These are phyloP conservation scores for Teunomyces pallodes DNA, from an alignment of 805 yeast species.

Conservation along the genomic window DNA sequence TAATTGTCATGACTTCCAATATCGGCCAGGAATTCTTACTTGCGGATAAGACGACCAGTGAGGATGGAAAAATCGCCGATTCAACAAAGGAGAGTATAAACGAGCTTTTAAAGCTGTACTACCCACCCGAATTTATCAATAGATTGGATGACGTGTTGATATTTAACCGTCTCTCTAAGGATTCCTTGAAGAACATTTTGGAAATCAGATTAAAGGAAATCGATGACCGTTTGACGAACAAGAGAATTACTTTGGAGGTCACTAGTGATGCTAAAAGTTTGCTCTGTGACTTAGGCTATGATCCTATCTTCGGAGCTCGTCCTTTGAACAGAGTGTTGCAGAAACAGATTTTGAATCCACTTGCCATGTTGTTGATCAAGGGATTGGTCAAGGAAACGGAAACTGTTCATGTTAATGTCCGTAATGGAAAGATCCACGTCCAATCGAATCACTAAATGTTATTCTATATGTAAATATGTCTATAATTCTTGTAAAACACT, in stretches of 20 bases:
- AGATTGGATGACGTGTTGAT: constrained; percentile 92
- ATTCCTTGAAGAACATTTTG: constrained; percentile 73
- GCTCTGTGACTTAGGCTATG: constrained; percentile 85
- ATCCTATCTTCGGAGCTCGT: constrained; percentile 90
- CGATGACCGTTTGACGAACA: constrained; percentile 70
- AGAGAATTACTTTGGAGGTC: constrained; percentile 63
- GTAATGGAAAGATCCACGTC: constrained; percentile 23
- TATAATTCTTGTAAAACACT: not conserved
- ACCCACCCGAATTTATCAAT: constrained; percentile 94
- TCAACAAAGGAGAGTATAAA: constrained; percentile 57
- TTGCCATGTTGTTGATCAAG: constrained; percentile 75
- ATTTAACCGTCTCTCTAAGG: constrained; percentile 83
- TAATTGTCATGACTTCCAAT: constrained; percentile 94
- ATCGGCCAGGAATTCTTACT: constrained; percentile 90
- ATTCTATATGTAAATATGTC: not conserved
- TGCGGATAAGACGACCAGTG: constrained; percentile 57
- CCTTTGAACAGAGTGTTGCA: constrained; percentile 91
- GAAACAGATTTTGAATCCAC: constrained; percentile 78
- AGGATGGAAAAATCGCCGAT: constrained; percentile 57
- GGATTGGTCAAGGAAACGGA: constrained; percentile 61
- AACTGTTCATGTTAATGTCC: constrained; percentile 25
- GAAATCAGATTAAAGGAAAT: constrained; percentile 83
- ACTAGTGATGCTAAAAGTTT: constrained; percentile 67
- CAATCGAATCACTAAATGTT: constrained; percentile 28
- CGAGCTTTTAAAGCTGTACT: constrained; percentile 64